phyloP scores from a whole-genome alignment of 73 alveolate genomes.

The Stentor coeruleus region DNA sequence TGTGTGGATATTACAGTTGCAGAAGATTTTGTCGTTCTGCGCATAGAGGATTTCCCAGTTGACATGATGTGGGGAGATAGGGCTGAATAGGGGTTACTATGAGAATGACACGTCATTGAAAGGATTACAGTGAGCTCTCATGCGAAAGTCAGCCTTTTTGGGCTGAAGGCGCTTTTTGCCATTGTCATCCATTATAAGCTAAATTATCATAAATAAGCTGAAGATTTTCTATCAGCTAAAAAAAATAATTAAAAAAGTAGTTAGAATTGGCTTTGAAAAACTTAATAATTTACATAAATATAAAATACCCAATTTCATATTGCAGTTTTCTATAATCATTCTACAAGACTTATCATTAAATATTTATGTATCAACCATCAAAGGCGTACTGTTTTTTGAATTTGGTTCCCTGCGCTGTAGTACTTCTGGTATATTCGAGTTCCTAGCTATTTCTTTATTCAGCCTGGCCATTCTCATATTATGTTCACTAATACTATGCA shows the following conservation, averaged over 20 bases:
- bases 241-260: too few species aligned
- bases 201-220: too few species aligned
- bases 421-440: too few species aligned
- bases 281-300: too few species aligned
- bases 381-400: too few species aligned
- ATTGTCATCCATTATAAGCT: background rate
- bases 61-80: constrained; percentile 76
- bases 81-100: constrained; percentile 60
- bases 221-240: too few species aligned
- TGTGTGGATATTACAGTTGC: constrained; percentile 37
- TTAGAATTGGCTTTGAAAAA: too few species aligned
- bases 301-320: too few species aligned
- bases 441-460: constrained; percentile 26
- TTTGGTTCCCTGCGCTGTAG: too few species aligned
- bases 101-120: constrained; percentile 79
- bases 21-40: constrained; percentile 53
- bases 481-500: background rate
- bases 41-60: constrained; percentile 94
- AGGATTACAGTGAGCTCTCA: constrained; percentile 98
- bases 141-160: constrained; percentile 91
- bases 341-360: too few species aligned
- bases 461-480: constrained; percentile 18
- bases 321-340: too few species aligned
- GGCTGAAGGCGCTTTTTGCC: constrained; percentile 52
- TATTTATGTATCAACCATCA: too few species aligned